Percentiles rank a stretch among this genome's conserved stretches.
These are phyloP conservation scores for Sphaerosporella brunnea DNA, from an alignment of 495 filamentous ascomycete species.

Conservation along the genomic window DNA sequence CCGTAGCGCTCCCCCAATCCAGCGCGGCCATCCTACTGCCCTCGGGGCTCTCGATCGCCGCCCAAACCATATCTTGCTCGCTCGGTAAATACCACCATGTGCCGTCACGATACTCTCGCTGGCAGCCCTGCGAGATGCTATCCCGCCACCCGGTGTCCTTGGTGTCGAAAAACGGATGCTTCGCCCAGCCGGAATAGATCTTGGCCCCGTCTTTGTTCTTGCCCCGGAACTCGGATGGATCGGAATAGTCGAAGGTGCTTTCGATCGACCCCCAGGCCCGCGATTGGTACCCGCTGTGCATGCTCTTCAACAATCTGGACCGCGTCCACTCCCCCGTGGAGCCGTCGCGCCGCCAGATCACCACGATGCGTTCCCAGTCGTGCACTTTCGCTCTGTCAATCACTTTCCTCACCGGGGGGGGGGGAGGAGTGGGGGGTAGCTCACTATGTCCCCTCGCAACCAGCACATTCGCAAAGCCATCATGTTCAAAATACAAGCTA, in stretches of 20 bases:
- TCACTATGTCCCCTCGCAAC: conserved; percentile 18
- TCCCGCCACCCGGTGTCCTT: conserved; percentile 20
- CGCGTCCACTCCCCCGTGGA: conserved; percentile 11
- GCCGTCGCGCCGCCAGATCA: conserved; percentile 17
- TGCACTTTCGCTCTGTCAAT: conserved; percentile 11
- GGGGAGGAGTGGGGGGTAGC: background rate
- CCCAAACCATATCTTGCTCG: conserved; percentile 9
- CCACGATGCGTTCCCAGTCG: conserved; percentile 20
- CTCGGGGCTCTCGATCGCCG: conserved; percentile 1
- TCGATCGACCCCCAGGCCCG: conserved; percentile 11
- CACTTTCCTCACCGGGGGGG: background rate
- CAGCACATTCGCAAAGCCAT: conserved; percentile 13
- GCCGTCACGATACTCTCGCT: conserved; percentile 12
- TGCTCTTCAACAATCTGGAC: conserved; percentile 15
- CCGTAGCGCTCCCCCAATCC: conserved; percentile 18
- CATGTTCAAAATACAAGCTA: conserved; percentile 17
- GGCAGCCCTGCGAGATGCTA: conserved; percentile 13
- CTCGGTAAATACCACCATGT: conserved; percentile 18
- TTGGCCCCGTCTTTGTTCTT: conserved; percentile 18
- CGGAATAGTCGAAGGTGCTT: conserved; percentile 15
- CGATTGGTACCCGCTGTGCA: conserved; percentile 19
- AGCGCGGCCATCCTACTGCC: conserved; percentile 9
- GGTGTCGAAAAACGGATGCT: conserved; percentile 21
- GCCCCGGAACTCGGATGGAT: conserved; percentile 10
- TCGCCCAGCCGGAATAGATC: conserved; percentile 24